These are phyloP conservation scores for Penicillium silybi DNA, from an alignment of 495 filamentous ascomycete species.

Conservation along the genomic window DNA sequence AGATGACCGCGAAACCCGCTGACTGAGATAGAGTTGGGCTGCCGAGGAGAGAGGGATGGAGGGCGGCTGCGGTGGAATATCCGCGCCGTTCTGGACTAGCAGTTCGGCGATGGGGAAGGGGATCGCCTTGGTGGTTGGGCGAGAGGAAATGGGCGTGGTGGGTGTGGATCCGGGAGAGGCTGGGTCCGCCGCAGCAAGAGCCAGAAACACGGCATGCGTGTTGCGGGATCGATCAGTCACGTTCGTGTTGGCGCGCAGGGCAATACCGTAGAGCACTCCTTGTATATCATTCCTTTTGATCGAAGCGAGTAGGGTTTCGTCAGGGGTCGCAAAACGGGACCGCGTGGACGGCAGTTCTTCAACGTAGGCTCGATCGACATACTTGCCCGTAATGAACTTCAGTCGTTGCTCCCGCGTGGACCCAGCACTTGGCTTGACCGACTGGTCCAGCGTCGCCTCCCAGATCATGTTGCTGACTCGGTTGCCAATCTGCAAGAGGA, in stretches of 20 bases:
- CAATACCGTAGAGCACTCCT: slow-evolving; percentile 85
- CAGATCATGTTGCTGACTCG: slow-evolving; percentile 94
- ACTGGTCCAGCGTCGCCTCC: slow-evolving; percentile 77
- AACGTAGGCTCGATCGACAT: slow-evolving; percentile 79
- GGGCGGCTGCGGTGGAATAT: slow-evolving; percentile 68
- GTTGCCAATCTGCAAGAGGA: slow-evolving; percentile 91
- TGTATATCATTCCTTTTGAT: slow-evolving; percentile 94
- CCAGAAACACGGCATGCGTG: slow-evolving; percentile 84
- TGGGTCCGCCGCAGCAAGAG: slow-evolving; percentile 91
- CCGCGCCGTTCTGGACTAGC: slow-evolving; percentile 89
- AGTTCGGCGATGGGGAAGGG: slow-evolving; percentile 88
- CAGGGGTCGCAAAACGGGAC: slow-evolving; percentile 73
- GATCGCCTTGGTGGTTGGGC: slow-evolving; percentile 36
- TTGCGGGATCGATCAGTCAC: slow-evolving; percentile 79
- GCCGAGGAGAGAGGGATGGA: slow-evolving; percentile 72
- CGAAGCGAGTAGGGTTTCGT: slow-evolving; percentile 87
- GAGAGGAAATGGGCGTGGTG: slow-evolving; percentile 22
- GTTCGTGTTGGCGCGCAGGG: slow-evolving; percentile 84
- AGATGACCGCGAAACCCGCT: slow-evolving; percentile 57
- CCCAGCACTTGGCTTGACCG: slow-evolving; percentile 63
- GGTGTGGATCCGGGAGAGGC: slow-evolving; percentile 59
- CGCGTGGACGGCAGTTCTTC: slow-evolving; percentile 69
- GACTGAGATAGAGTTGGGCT: slow-evolving; percentile 79
- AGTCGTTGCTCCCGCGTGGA: slow-evolving; percentile 86
- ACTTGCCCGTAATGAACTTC: slow-evolving; percentile 92